These are phyloP conservation scores for Helichrysum umbraculigerum DNA, from an alignment of 129 eudicot genomes.

Conservation along the genomic window DNA sequence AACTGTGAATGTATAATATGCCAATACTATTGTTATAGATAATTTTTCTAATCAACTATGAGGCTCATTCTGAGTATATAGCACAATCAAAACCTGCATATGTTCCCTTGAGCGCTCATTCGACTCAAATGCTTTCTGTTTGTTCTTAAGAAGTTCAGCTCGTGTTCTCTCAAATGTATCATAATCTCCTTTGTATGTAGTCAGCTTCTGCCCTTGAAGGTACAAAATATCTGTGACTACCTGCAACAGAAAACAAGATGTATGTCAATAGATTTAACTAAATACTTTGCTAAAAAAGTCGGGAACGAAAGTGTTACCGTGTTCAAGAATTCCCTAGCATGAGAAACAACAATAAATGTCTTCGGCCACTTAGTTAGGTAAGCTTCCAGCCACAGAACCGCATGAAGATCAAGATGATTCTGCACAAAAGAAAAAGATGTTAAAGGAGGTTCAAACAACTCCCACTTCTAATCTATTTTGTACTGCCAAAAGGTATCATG, in stretches of 20 bases:
- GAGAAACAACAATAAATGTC: slow-evolving; percentile 98
- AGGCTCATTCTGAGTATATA: not conserved
- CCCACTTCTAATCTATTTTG: not conserved
- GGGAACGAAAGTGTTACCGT: slow-evolving; percentile 48
- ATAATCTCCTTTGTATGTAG: slow-evolving; percentile 83
- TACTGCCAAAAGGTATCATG: slow-evolving; percentile 12
- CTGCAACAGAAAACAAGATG: slow-evolving; percentile 36
- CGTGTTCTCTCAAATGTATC: slow-evolving; percentile 96
- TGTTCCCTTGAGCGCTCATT: slow-evolving; percentile 90
- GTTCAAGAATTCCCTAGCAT: slow-evolving; percentile 96
- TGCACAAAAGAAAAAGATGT: slow-evolving; percentile 25
- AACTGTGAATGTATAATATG: not conserved
- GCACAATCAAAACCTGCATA: slow-evolving; percentile 72
- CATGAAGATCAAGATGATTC: slow-evolving; percentile 99
- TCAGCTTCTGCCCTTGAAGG: slow-evolving; percentile 82
- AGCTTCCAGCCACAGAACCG: slow-evolving; percentile 93
- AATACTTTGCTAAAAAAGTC: slow-evolving; percentile 1
- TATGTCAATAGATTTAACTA: slow-evolving; percentile 1
- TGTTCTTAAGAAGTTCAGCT: slow-evolving; percentile 80
- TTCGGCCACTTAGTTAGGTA: slow-evolving; percentile 98
- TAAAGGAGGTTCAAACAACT: slow-evolving; percentile 5
- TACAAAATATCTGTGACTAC: slow-evolving; percentile 95
- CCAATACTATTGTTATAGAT: not conserved
- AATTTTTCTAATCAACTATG: not conserved
- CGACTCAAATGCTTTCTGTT: slow-evolving; percentile 90